Evolutionary conservation across 2,329 filamentous ascomycete genomes (phyloP).

Genomic region (Alternaria triticina): DNA sequence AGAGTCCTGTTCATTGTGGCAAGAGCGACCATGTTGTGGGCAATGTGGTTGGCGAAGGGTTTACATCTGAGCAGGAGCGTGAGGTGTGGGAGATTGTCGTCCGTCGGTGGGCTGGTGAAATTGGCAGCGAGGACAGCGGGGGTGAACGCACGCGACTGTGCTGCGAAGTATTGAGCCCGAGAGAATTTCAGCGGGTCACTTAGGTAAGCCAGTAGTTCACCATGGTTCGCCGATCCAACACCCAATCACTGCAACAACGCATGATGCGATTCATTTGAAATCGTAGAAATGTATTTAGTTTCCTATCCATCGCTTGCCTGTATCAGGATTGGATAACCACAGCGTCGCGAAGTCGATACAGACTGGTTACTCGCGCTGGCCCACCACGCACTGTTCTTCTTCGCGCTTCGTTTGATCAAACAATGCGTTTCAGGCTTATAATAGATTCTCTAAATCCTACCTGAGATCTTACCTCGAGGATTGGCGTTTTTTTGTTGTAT

Average conservation of each 20-base stretch:
- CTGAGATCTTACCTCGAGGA: not conserved
- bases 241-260: not conserved
- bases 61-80: slow-evolving; percentile 37
- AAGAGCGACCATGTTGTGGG: slow-evolving; percentile 48
- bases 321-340: not conserved
- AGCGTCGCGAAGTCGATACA: not conserved
- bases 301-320: not conserved
- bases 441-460: not conserved
- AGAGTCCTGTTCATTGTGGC: slow-evolving; percentile 37
- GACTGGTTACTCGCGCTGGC: not conserved
- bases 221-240: not conserved
- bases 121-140: slow-evolving; percentile 16
- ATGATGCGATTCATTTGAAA: not conserved
- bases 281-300: not conserved
- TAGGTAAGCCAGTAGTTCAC: slow-evolving; percentile 13
- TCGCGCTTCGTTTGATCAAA: not conserved
- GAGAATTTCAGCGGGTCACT: slow-evolving; percentile 20
- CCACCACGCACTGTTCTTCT: not conserved
- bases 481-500: not conserved
- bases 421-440: not conserved
- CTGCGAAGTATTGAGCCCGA: slow-evolving; percentile 3
- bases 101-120: slow-evolving; percentile 15
- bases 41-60: slow-evolving; percentile 9
- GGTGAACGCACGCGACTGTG: slow-evolving; percentile 22
- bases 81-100: not conserved